Evolutionary conservation across 192 early-diverging fungal species (phyloP).

Genomic region (Haplosporangium gracile): DNA sequence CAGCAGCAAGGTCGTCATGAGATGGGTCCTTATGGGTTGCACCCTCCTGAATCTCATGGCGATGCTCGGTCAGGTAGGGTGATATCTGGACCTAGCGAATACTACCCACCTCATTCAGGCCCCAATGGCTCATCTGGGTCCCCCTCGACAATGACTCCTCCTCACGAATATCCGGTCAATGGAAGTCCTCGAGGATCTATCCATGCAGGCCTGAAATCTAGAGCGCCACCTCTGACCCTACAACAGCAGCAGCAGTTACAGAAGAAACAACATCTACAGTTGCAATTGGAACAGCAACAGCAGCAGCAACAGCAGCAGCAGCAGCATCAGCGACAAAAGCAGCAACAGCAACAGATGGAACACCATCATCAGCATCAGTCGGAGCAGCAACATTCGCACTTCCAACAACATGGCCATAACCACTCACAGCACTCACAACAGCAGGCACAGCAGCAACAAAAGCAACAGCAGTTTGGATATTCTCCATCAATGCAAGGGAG

Average conservation of each 20-base stretch:
- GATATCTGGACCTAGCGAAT: slow-evolving; percentile 4
- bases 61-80: background rate
- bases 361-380: slow-evolving; percentile 1
- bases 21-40: background rate
- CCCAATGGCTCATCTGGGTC: slow-evolving; percentile 9
- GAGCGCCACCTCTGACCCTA: background rate
- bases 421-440: background rate
- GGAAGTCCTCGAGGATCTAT: slow-evolving; percentile 13
- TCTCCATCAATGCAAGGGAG: background rate
- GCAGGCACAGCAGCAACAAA: background rate
- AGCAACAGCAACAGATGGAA: background rate
- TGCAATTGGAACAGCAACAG: slow-evolving; percentile 5
- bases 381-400: background rate
- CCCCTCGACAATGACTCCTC: slow-evolving; percentile 20
- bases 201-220: background rate
- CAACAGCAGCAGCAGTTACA: background rate
- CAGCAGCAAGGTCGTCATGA: background rate
- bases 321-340: background rate
- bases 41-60: background rate
- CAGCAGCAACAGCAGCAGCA: background rate
- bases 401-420: background rate
- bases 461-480: slow-evolving; percentile 3
- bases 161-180: slow-evolving; percentile 4
- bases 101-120: slow-evolving; percentile 15
- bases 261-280: background rate